Conservation (phyloP, 225 moss, liverwort and hornwort species). For the Lunularia cruciata region DNA sequence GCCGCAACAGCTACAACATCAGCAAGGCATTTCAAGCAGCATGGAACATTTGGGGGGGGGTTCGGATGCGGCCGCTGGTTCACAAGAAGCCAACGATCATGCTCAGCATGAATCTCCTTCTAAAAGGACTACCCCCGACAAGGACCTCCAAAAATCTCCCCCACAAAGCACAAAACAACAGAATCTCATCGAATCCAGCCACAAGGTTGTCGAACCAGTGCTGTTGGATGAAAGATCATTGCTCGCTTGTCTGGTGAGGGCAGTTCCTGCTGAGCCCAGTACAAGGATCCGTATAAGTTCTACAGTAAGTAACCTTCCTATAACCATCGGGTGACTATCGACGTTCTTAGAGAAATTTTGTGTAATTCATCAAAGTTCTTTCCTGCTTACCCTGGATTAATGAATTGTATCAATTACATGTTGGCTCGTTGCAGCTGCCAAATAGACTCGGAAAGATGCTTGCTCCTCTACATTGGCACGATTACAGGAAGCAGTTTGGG, state of each 20-base stretch:
- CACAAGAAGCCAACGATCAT: conserved; percentile 40
- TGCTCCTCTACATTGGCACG: conserved; percentile 93
- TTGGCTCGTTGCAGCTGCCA: conserved; percentile 58
- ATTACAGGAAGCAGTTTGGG: conserved; percentile 90
- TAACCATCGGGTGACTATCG: neutral
- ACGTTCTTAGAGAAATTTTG: neutral
- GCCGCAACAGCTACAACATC: conserved; percentile 84
- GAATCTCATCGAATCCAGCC: conserved; percentile 40
- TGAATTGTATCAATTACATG: neutral
- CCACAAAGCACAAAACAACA: conserved; percentile 43
- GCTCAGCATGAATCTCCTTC: conserved; percentile 46
- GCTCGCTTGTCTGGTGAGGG: conserved; percentile 78
- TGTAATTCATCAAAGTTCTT: neutral
- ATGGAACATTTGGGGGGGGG: conserved; percentile 58
- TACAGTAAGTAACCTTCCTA: conserved; percentile 57
- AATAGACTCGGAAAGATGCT: conserved; percentile 96
- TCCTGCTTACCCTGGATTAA: neutral
- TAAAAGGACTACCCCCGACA: conserved; percentile 46
- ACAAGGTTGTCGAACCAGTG: conserved; percentile 59
- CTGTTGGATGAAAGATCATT: conserved; percentile 83
- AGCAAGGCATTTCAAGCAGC: conserved; percentile 72
- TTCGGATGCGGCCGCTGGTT: conserved; percentile 45
- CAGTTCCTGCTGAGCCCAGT: conserved; percentile 70
- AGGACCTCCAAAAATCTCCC: conserved; percentile 48
- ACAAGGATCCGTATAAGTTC: conserved; percentile 85